Percentiles rank a stretch among this genome's conserved stretches.
These are phyloP conservation scores for Monosporascus ibericus DNA, from an alignment of 2,329 filamentous ascomycete genomes.

Conservation along the genomic window DNA sequence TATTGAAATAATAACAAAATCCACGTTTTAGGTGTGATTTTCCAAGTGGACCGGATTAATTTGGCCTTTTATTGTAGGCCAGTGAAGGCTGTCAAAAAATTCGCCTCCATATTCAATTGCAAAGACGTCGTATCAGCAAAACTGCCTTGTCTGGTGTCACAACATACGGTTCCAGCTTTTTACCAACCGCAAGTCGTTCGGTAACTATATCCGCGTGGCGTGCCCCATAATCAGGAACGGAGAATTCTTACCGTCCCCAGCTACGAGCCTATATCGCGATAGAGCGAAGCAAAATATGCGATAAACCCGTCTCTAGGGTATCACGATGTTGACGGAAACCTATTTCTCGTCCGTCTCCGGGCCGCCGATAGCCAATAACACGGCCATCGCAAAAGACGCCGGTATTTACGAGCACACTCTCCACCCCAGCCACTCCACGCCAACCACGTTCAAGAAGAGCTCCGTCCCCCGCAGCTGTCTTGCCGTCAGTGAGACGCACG, in stretches of 20 bases:
- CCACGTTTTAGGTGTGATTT: no score
- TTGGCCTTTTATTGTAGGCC: no score
- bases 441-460: constrained; percentile 85
- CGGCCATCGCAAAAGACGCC: constrained; percentile 66
- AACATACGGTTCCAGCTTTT: no score
- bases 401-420: constrained; percentile 82
- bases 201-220: no score
- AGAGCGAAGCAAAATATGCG: no score
- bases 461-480: constrained; percentile 72
- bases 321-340: constrained; percentile 51
- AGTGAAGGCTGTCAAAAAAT: not conserved
- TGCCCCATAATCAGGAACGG: no score
- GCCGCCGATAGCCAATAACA: constrained; percentile 53
- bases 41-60: no score
- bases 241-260: no score
- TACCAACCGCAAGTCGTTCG: no score
- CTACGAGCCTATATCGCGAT: not conserved
- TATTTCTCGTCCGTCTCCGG: constrained; percentile 55
- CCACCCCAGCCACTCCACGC: constrained; percentile 69
- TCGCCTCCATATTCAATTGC: not conserved
- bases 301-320: not conserved
- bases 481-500: constrained; percentile 72
- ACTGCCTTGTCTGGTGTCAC: not conserved
- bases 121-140: not conserved
- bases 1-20: no score